These are phyloP conservation scores for Macrophomina tecta DNA, from an alignment of 2,329 filamentous ascomycete genomes.

Conservation along the genomic window DNA sequence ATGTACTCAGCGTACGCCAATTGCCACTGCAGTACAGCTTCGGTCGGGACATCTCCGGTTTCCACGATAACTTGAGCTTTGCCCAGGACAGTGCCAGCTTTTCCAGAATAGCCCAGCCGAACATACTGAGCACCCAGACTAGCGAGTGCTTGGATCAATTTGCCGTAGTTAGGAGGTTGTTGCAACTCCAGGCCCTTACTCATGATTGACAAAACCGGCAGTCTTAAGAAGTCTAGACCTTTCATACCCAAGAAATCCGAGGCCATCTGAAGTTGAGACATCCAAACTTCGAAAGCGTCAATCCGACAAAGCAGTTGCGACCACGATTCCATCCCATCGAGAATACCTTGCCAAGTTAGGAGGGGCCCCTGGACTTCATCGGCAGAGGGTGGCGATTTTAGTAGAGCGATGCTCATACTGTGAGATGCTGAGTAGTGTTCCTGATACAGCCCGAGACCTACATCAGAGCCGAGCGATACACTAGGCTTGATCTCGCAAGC, in stretches of 20 bases:
- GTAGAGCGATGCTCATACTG: slow-evolving; percentile 51
- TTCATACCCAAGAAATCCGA: slow-evolving; percentile 64
- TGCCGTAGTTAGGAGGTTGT: slow-evolving; percentile 43
- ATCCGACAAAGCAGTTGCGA: slow-evolving; percentile 51
- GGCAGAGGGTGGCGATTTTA: slow-evolving; percentile 38
- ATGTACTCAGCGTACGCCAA: slow-evolving; percentile 78
- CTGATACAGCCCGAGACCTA: slow-evolving; percentile 40
- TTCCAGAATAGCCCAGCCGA: slow-evolving; percentile 65
- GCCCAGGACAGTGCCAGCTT: slow-evolving; percentile 63
- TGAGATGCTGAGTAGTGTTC: slow-evolving; percentile 45
- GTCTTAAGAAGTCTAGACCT: slow-evolving; percentile 58
- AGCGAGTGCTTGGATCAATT: slow-evolving; percentile 51
- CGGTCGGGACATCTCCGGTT: slow-evolving; percentile 45
- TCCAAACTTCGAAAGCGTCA: slow-evolving; percentile 57
- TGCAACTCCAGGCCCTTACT: slow-evolving; percentile 56
- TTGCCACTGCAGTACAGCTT: slow-evolving; percentile 64
- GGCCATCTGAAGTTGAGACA: slow-evolving; percentile 59
- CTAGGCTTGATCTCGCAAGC: slow-evolving; percentile 17
- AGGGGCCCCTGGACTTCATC: slow-evolving; percentile 41
- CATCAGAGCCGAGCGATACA: slow-evolving; percentile 38
- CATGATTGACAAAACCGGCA: slow-evolving; percentile 58
- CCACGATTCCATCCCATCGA: slow-evolving; percentile 42
- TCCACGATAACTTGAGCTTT: slow-evolving; percentile 60
- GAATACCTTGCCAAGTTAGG: slow-evolving; percentile 45
- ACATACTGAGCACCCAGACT: slow-evolving; percentile 62